Percentiles rank a stretch among this genome's conserved stretches.
phyloP scores from a whole-genome alignment of 2,329 filamentous ascomycete genomes.

The Ceratocystis cacaofunesta region DNA sequence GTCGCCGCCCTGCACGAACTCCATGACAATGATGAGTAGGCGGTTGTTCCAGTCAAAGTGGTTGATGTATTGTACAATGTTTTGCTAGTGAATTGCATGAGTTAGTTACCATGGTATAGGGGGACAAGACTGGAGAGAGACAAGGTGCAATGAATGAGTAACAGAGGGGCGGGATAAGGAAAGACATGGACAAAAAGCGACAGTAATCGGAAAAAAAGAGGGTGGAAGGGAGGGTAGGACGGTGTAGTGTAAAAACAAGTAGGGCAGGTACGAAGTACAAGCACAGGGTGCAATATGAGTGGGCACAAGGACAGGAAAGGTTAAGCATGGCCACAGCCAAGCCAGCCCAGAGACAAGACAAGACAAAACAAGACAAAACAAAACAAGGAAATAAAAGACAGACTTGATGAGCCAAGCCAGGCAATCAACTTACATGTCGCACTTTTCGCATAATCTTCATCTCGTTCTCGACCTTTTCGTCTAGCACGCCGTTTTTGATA shows the following conservation, averaged over 20 bases:
- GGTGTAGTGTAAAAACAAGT: no score
- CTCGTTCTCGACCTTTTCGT: slow-evolving; percentile 89
- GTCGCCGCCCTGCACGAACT: slow-evolving; percentile 72
- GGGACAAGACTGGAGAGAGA: slow-evolving; percentile 10
- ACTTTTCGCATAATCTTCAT: slow-evolving; percentile 89
- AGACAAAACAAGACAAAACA: neutral
- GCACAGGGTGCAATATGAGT: no score
- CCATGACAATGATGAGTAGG: slow-evolving; percentile 95
- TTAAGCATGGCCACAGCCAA: no score
- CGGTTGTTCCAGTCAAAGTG: slow-evolving; percentile 68
- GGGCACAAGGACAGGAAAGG: no score
- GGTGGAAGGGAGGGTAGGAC: slow-evolving; percentile 12
- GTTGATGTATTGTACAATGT: slow-evolving; percentile 85
- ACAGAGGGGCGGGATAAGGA: neutral
- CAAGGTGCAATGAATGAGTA: slow-evolving; percentile 3
- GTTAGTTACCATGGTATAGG: slow-evolving; percentile 12
- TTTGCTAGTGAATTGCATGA: slow-evolving; percentile 36
- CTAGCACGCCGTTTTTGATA: slow-evolving; percentile 79
- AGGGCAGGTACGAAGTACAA: no score
- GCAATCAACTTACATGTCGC: slow-evolving; percentile 49
- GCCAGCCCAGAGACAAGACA: neutral
- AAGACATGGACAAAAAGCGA: neutral
- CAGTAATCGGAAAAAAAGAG: no score
- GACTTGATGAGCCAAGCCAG: neutral
- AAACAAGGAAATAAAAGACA: neutral